phyloP scores from a whole-genome alignment of 441 rosid genomes.

The Euphorbia schlechtendalii region DNA sequence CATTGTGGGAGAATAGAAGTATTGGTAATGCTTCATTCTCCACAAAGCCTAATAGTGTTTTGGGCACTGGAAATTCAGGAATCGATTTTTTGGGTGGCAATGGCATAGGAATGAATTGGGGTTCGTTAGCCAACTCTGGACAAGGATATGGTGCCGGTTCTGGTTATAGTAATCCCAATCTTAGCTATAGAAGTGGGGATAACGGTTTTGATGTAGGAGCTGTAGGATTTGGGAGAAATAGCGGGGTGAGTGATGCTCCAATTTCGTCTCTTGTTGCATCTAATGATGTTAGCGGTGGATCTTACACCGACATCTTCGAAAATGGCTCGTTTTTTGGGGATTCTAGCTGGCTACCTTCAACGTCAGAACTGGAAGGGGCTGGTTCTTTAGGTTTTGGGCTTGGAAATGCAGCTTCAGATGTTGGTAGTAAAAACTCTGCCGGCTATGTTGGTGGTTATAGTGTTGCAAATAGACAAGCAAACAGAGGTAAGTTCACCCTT shows the following conservation, averaged over 20 bases:
- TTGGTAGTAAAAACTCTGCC: conserved; percentile 60
- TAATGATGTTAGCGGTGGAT: conserved; percentile 48
- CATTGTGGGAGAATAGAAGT: conserved; percentile 72
- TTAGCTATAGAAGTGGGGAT: conserved; percentile 58
- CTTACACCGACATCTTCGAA: conserved; percentile 51
- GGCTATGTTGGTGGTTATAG: conserved; percentile 71
- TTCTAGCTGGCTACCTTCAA: conserved; percentile 51
- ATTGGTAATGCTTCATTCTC: conserved; percentile 43
- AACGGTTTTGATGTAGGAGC: conserved; percentile 46
- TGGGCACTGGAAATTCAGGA: conserved; percentile 46
- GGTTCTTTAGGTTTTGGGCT: conserved; percentile 66
- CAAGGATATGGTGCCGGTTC: conserved; percentile 51
- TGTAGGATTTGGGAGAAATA: conserved; percentile 63
- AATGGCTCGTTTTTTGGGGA: conserved; percentile 61
- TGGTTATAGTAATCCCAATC: conserved; percentile 38
- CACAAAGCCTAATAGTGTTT: conserved; percentile 39
- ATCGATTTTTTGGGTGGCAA: conserved; percentile 53
- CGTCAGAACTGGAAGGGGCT: conserved; percentile 52
- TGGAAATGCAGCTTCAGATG: conserved; percentile 66
- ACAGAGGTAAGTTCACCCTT: conserved; percentile 53
- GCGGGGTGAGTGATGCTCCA: conserved; percentile 41
- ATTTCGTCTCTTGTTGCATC: conserved; percentile 51
- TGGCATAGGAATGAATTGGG: conserved; percentile 45
- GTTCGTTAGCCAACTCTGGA: conserved; percentile 42
- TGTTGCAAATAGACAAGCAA: conserved; percentile 71